These are phyloP conservation scores for Mrakia gelida DNA, from an alignment of 768 basidiomycete species.

Conservation along the genomic window DNA sequence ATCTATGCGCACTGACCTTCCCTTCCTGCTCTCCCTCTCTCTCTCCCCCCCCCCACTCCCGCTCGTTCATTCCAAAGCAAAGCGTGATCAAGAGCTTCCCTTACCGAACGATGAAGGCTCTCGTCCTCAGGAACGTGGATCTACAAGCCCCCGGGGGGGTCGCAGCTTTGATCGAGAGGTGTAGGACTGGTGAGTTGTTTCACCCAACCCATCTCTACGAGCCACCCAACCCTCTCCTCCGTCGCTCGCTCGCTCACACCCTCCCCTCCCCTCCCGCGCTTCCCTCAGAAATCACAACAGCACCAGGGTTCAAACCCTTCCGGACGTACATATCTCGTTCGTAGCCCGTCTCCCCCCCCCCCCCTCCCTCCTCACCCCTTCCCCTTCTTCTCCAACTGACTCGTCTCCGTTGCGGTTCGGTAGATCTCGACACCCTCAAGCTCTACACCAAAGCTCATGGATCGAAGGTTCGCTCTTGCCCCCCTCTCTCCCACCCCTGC, in stretches of 20 bases:
- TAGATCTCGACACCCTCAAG: constrained; percentile 66
- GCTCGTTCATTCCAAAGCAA: background rate
- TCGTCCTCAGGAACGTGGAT: constrained; percentile 77
- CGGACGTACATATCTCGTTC: constrained; percentile 59
- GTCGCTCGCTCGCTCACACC: too few species aligned
- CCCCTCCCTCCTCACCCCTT: background rate
- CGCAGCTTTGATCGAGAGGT: constrained; percentile 67
- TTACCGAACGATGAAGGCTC: constrained; percentile 79
- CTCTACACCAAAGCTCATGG: constrained; percentile 93
- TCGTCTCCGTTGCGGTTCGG: too few species aligned
- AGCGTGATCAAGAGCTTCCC: constrained; percentile 91
- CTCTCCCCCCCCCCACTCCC: background rate
- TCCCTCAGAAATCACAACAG: constrained; percentile 61
- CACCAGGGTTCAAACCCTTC: constrained; percentile 85
- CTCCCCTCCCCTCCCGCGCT: background rate
- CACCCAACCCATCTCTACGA: background rate
- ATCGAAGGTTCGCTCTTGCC: constrained; percentile 61
- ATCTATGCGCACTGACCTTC: background rate
- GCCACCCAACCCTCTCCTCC: background rate
- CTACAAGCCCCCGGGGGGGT: constrained; percentile 69
- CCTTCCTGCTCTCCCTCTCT: background rate
- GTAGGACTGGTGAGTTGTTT: constrained; percentile 56
- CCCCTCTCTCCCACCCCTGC: background rate
- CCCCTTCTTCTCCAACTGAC: background rate
- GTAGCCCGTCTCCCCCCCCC: too few species aligned